These are phyloP conservation scores for Clohesyomyces aquaticus DNA, from an alignment of 495 filamentous ascomycete genomes.

Conservation along the genomic window DNA sequence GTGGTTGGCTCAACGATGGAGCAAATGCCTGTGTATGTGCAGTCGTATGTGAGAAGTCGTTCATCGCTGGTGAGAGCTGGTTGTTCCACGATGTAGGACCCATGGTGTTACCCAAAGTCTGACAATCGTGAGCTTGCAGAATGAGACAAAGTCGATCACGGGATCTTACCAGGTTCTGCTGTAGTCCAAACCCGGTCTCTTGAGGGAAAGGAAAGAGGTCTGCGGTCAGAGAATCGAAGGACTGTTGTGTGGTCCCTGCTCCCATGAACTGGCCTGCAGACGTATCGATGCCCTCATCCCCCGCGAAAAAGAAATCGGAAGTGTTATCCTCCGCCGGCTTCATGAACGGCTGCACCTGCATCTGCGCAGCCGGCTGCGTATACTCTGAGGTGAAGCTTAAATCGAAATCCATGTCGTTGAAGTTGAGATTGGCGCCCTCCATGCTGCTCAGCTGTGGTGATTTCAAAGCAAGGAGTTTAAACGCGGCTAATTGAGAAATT, in stretches of 20 bases:
- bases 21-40: slow-evolving; percentile 18
- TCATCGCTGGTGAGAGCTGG: background rate
- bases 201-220: slow-evolving; percentile 9
- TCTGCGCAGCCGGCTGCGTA: background rate
- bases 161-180: slow-evolving; percentile 31
- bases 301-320: slow-evolving; percentile 18
- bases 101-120: slow-evolving; percentile 36
- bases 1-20: slow-evolving; percentile 11
- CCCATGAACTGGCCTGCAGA: slow-evolving; percentile 7
- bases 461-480: background rate
- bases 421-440: slow-evolving; percentile 9
- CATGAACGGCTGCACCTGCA: slow-evolving; percentile 14
- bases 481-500: background rate
- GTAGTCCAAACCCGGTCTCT: slow-evolving; percentile 14
- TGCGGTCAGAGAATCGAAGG: slow-evolving; percentile 20
- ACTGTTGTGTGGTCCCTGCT: slow-evolving; percentile 12
- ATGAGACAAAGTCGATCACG: background rate
- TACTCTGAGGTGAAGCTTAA: slow-evolving; percentile 1
- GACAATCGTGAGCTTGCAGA: slow-evolving; percentile 2
- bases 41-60: slow-evolving; percentile 2
- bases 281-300: slow-evolving; percentile 35
- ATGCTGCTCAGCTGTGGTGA: background rate
- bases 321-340: slow-evolving; percentile 33
- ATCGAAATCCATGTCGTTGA: slow-evolving; percentile 6
- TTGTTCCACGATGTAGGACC: slow-evolving; percentile 14